Conservation (phyloP, 345 rosid genomes). For the sweet orange (Citrus sinensis) region DVS_A1.0 CM039163.1:50210001-50210500, state of each 20-base stretch:
- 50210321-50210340: neutral
- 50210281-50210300: neutral
- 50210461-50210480: conserved; percentile 99
- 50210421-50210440: neutral
- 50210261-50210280: neutral
- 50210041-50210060: neutral
- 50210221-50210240: neutral
- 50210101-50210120: neutral
- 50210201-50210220: neutral
- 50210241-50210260: neutral
- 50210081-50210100: neutral
- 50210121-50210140: neutral
- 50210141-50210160: neutral
- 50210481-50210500: conserved; percentile 89
- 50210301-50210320: neutral
- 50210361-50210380: neutral
- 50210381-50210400: neutral
- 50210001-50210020: neutral
- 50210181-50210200: neutral
- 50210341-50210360: neutral
- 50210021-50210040: neutral
- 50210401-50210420: neutral
- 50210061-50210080: neutral
- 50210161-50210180: neutral
- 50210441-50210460: conserved; percentile 53